Base-by-base conservation (phyloP, 305 asterid species). In the Solanum hybrid region DNA sequence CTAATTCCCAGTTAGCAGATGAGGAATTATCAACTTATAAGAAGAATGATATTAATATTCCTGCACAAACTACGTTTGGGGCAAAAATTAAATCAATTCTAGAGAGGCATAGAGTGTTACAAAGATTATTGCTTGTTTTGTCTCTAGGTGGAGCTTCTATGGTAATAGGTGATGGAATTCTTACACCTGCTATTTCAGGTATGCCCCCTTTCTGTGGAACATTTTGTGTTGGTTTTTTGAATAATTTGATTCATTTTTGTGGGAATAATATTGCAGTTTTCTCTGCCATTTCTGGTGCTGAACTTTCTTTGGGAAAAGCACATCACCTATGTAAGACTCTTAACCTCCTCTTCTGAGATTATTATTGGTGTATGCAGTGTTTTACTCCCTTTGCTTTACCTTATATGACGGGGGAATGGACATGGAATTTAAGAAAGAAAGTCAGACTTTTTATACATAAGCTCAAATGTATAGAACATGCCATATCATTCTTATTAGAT, bases 121-220 rank as follows among this genome's bases (percentile, higher is more conserved):
- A 89, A 24, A 83, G 31, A 31, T 28, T 81, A 69, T 57, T 89
- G 34, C 90, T 89, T 76, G 10, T 74, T 39, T 88, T 88, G 42
- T 51, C 90, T 88, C 83, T 88, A 14, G 22, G 16, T 88, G 90
- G 86, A 39, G 86, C 86, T 26, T 81, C 69, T 81, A 81, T 81
- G 86, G 86, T 81, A 26, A 81, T 81, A 7, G 86, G 86, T 8
- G 86, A 81, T 81, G 86, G 86, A 9, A 26, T 81, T 40, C 86
- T 81, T 40, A 88, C 90, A 74, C 90, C 90, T 88, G 90, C 90
- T 36, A 88, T 76, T 76, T 87, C 83, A 36, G 89, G 89, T 73
- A 61, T 35, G 78, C 36, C 79, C 6, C 34, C 79, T 8, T 12
- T 3, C 10, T 74, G 33, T 51, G 37, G 24, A 76, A 76, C 26